Conservation (phyloP, 2,329 filamentous ascomycete genomes). For the Curvularia sp. region DNA sequence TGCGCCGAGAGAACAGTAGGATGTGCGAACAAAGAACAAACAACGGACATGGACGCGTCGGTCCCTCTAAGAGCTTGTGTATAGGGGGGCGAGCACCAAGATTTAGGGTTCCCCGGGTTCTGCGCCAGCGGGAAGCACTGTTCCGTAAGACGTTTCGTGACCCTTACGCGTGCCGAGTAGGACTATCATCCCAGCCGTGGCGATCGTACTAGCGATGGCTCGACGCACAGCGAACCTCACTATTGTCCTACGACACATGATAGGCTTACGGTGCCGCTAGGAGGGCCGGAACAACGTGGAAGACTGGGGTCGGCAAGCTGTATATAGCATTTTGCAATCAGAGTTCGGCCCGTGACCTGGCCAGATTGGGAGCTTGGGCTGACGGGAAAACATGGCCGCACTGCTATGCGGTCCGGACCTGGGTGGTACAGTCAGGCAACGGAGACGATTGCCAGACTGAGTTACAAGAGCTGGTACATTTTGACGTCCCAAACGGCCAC, state of each 20-base stretch:
- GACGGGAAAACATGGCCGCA: slow-evolving; percentile 5
- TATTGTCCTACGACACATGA: slow-evolving; percentile 1
- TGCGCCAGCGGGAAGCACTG: slow-evolving; percentile 22
- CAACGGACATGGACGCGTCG: slow-evolving; percentile 13
- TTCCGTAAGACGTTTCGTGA: slow-evolving; percentile 22
- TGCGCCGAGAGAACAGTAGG: slow-evolving; percentile 12
- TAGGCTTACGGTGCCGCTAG: slow-evolving; percentile 1
- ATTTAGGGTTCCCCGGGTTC: slow-evolving; percentile 31
- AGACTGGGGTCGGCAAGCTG: slow-evolving; percentile 20
- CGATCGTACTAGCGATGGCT: slow-evolving; percentile 22
- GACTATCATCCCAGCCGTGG: slow-evolving; percentile 17
- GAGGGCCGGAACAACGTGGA: slow-evolving; percentile 2
- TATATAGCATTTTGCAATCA: slow-evolving; percentile 12
- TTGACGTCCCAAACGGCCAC: slow-evolving; percentile 10
- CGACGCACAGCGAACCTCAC: slow-evolving; percentile 13
- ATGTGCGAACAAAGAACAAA: slow-evolving; percentile 16
- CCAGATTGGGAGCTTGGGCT: slow-evolving; percentile 11
- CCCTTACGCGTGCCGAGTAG: slow-evolving; percentile 22
- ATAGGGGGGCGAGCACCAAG: slow-evolving; percentile 16
- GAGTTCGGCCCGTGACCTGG: slow-evolving; percentile 12
- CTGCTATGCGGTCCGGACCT: slow-evolving; percentile 8
- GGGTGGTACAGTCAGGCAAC: slow-evolving; percentile 13
- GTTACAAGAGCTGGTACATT: slow-evolving; percentile 13
- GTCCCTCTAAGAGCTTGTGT: slow-evolving; percentile 13
- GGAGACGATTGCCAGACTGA: slow-evolving; percentile 7